Percentiles rank a stretch among this genome's conserved stretches.
Conservation (phyloP, 495 filamentous ascomycete species). For the Aspergillus egyptiacus region DNA sequence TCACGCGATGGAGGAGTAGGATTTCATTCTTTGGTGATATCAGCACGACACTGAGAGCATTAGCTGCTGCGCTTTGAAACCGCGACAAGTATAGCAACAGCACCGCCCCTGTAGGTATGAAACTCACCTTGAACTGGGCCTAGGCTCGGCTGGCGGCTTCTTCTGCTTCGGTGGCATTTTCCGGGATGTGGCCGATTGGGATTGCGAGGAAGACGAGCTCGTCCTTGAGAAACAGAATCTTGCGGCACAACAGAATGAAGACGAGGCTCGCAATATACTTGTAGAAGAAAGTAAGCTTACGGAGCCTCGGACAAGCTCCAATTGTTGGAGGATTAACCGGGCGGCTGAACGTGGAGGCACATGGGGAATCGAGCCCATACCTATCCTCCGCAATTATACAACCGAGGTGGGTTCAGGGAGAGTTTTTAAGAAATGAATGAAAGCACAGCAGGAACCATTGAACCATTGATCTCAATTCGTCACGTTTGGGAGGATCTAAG, state of each 20-base stretch:
- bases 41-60: constrained; percentile 63
- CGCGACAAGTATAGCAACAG: too few relatives aligned
- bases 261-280: neutral
- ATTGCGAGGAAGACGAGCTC: constrained; percentile 8
- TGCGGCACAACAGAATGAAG: neutral
- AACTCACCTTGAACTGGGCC: constrained; percentile 34
- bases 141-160: constrained; percentile 24
- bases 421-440: neutral
- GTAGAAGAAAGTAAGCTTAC: constrained; percentile 5
- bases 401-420: constrained; percentile 7
- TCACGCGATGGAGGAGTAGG: constrained; percentile 79
- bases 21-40: constrained; percentile 82
- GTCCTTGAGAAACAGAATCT: neutral
- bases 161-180: constrained; percentile 23
- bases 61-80: neutral
- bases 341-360: constrained; percentile 7
- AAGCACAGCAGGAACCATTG: too few relatives aligned
- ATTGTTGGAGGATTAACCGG: constrained; percentile 11
- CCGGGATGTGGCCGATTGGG: constrained; percentile 3
- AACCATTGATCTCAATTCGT: neutral
- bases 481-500: neutral
- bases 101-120: too few relatives aligned
- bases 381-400: constrained; percentile 1
- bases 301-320: constrained; percentile 12
- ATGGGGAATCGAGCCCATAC: constrained; percentile 10